A percentile compares a stretch with the other conserved stretches of the same genome.
Evolutionary conservation across 495 filamentous ascomycete species (phyloP).

Genomic region (Tuber brumale): DNA sequence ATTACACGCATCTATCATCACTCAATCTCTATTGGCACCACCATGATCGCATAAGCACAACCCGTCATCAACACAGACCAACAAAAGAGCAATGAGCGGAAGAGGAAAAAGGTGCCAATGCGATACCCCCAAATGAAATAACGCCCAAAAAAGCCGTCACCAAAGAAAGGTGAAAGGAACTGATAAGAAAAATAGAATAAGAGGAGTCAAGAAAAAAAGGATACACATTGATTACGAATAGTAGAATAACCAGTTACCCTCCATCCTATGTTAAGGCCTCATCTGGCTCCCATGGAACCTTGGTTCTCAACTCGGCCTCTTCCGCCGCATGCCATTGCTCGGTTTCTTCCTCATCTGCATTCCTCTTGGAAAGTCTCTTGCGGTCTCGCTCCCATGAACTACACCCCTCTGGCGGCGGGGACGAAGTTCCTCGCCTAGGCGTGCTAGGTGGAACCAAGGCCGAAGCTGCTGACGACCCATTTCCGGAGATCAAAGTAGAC

Average conservation of each 20-base stretch:
- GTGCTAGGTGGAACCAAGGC: slow-evolving; percentile 16
- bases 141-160: neutral
- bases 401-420: slow-evolving; percentile 21
- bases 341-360: slow-evolving; percentile 31
- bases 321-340: slow-evolving; percentile 39
- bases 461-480: slow-evolving; percentile 10
- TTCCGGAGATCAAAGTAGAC: slow-evolving; percentile 26
- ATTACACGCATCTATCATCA: no score
- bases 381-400: slow-evolving; percentile 27
- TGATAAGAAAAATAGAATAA: neutral
- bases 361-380: slow-evolving; percentile 20
- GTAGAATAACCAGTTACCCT: neutral
- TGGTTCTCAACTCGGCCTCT: slow-evolving; percentile 37
- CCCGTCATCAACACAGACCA: no score
- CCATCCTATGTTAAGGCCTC: slow-evolving; percentile 18
- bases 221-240: neutral
- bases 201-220: neutral
- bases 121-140: neutral
- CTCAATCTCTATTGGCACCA: no score
- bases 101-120: no score
- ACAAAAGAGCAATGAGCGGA: no score
- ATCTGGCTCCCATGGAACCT: slow-evolving; percentile 37
- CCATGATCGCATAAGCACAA: no score
- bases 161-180: neutral
- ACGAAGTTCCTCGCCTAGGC: slow-evolving; percentile 24